phyloP scores from a whole-genome alignment of 805 yeast genomes.

The Myxozyma nipponensis region DNA sequence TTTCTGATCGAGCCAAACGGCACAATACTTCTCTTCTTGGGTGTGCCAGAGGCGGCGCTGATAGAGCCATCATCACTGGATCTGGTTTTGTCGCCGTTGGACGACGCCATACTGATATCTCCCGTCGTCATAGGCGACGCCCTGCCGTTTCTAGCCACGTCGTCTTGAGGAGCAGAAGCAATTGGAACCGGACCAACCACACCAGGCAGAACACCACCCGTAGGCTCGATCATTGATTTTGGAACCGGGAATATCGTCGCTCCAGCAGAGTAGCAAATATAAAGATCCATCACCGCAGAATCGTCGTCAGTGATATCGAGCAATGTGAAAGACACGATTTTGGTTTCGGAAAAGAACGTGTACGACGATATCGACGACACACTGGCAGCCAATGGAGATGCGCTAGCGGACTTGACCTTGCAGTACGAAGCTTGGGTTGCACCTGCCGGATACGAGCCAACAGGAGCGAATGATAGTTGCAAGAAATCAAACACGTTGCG shows the following conservation, averaged over 20 bases:
- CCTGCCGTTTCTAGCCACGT: too few relatives aligned
- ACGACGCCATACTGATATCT: slow-evolving; percentile 18
- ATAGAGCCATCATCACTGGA: not conserved
- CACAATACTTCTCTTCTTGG: not conserved
- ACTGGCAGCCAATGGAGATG: slow-evolving; percentile 2
- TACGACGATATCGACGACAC: slow-evolving; percentile 15
- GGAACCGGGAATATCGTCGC: slow-evolving; percentile 22
- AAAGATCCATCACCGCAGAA: slow-evolving; percentile 19
- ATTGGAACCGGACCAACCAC: not conserved
- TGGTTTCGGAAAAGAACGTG: slow-evolving; percentile 2
- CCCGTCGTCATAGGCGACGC: slow-evolving; percentile 12
- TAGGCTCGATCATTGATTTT: slow-evolving; percentile 7
- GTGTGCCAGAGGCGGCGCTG: not conserved
- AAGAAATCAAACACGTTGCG: slow-evolving; percentile 16
- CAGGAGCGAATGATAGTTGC: slow-evolving; percentile 15
- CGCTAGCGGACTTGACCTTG: not conserved
- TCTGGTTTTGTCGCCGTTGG: slow-evolving; percentile 1
- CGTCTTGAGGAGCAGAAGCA: not conserved
- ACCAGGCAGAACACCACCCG: slow-evolving; percentile 3
- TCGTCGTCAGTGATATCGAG: slow-evolving; percentile 8
- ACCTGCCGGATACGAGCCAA: not conserved
- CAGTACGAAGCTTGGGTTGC: slow-evolving; percentile 16
- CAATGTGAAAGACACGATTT: slow-evolving; percentile 14
- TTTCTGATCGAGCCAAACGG: not conserved
- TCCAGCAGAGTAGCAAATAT: slow-evolving; percentile 17